Base-by-base conservation (phyloP, 2,329 filamentous ascomycete genomes). In the Ceratocystis alfenasii region DNA sequence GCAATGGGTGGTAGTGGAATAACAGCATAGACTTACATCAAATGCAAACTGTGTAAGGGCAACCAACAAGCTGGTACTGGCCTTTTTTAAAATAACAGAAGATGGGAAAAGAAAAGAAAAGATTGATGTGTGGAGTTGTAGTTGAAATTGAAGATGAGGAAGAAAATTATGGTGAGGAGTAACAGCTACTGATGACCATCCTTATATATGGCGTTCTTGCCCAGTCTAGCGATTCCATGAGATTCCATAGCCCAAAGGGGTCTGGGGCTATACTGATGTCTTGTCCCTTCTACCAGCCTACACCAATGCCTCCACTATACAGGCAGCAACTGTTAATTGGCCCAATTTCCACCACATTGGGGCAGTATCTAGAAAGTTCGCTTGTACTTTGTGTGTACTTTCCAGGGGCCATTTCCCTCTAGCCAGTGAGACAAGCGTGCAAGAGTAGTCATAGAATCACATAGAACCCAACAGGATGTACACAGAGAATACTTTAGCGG, bases 171-270 rank as follows among this genome's bases (percentile, higher is more conserved):
- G 22, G 60, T 50, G 66, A 22, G 63, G 55, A 65, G 66, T 63
- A 65, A 59, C 63, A 63, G 41, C 41, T 44, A 46, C 44, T 20
- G 28, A 64, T 1, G 12, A 57, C 22, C 53, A 57, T 33, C 53
- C 65, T 67, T 67, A 67, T 64, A 67, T 67, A 67, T 64, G 33
- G 41, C 41, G 64, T 63, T 57, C 30, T 53, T 57, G 44, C 44
- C 30, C 46, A 48, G 60, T 65, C 63, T 55, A 62, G 46, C 60
- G 68, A 69, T 69, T 69, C 68, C 65, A 69, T 67, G 67, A 67
- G 68, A 68, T 69, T 69, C 68, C 66, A 69, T 69, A 64, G 67
- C 61, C 62, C 53, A 64, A 68, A 61, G 62, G 59, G 62, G 46
- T 20, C 59, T 36, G 44, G 59, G 41, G 41, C 59, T 62, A 30